Conservation (phyloP, 192 early-diverging fungal genomes). For the Endogone sp. region DNA sequence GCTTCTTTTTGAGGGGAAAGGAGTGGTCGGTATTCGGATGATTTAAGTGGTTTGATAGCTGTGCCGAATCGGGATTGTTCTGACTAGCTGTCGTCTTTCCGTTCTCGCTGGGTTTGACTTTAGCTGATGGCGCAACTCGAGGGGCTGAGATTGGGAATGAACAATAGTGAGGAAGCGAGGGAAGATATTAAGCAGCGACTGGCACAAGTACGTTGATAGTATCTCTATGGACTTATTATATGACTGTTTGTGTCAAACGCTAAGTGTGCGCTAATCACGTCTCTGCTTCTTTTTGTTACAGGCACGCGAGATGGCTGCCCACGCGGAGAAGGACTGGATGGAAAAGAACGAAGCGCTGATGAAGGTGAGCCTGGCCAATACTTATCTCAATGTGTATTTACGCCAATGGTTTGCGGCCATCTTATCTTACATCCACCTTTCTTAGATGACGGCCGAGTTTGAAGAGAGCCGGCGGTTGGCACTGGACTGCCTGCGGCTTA, state of each 20-base stretch:
- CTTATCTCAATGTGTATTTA: neutral
- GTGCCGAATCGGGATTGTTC: too few relatives aligned
- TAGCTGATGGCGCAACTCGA: neutral
- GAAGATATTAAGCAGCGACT: conserved; percentile 23
- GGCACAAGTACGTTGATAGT: neutral
- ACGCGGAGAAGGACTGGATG: conserved; percentile 28
- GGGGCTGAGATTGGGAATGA: conserved; percentile 8
- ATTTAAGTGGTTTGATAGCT: too few relatives aligned
- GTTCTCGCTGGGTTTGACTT: too few relatives aligned
- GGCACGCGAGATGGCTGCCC: conserved; percentile 18
- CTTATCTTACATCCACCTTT: neutral
- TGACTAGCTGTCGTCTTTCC: too few relatives aligned
- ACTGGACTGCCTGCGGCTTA: neutral
- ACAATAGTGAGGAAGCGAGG: conserved; percentile 17
- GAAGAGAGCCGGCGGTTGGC: neutral
- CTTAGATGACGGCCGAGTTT: neutral
- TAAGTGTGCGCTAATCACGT: neutral
- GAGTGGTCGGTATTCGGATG: too few relatives aligned
- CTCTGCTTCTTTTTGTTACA: neutral
- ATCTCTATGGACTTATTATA: neutral
- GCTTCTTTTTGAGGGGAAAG: too few relatives aligned
- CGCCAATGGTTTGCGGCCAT: neutral
- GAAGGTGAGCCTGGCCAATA: conserved; percentile 6
- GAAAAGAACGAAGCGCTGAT: conserved; percentile 20
- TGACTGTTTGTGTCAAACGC: neutral